Conservation (phyloP, 306 rosid species). For the Lathyrus tuberosus region DNA sequence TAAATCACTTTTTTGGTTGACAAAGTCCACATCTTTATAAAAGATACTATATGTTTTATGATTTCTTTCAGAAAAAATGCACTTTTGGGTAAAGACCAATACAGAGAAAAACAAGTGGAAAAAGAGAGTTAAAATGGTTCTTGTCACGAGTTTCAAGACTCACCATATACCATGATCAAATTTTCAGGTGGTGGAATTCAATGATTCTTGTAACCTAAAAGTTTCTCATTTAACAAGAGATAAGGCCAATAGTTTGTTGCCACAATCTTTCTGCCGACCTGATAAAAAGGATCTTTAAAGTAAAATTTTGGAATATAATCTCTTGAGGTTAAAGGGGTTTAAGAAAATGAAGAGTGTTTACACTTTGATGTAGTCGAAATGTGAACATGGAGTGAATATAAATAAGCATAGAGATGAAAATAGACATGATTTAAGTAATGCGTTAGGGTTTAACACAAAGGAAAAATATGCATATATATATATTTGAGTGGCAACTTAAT, state of each 20-base stretch:
- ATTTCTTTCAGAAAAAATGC: constrained; percentile 5
- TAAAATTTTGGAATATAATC: not conserved
- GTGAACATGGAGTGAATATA: not conserved
- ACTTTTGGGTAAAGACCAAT: constrained; percentile 39
- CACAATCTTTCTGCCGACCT: not conserved
- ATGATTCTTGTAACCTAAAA: constrained; percentile 2
- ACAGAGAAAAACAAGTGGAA: constrained; percentile 40
- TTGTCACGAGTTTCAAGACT: constrained; percentile 35
- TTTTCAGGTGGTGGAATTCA: constrained; percentile 38
- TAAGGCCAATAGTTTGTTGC: constrained; percentile 3
- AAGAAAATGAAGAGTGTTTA: no score
- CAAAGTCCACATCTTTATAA: constrained; percentile 37
- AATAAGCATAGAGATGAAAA: not conserved
- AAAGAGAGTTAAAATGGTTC: constrained; percentile 28
- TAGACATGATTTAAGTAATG: not conserved
- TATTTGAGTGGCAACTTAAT: not conserved
- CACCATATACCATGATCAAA: constrained; percentile 13
- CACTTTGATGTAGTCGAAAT: no score
- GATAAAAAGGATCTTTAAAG: not conserved
- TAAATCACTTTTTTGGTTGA: constrained; percentile 32
- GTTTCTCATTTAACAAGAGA: constrained; percentile 5
- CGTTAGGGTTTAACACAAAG: not conserved
- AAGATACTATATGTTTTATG: constrained; percentile 1
- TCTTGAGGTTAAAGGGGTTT: not conserved
- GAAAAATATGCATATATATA: not conserved